These are phyloP conservation scores for Escallonia herrerae DNA, from an alignment of 129 eudicot species.

Conservation along the genomic window DNA sequence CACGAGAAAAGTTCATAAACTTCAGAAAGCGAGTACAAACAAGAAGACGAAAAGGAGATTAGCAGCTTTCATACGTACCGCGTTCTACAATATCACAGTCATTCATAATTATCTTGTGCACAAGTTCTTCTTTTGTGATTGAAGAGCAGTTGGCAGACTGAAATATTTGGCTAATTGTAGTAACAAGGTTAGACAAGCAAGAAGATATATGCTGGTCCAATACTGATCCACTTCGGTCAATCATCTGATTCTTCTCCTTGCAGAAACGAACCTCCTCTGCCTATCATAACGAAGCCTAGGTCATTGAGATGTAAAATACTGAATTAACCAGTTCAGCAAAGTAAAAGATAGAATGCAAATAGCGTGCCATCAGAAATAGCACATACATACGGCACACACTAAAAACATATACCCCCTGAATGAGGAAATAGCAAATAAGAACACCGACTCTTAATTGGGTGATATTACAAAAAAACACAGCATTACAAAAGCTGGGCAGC, in stretches of 20 bases:
- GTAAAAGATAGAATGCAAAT: neutral
- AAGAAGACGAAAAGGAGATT: constrained; percentile 5
- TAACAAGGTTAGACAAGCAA: constrained; percentile 42
- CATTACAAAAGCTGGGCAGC: too few relatives aligned
- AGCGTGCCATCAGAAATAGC: neutral
- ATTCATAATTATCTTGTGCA: constrained; percentile 57
- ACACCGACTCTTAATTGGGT: too few relatives aligned
- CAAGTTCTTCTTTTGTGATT: constrained; percentile 57
- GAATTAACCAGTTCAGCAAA: neutral
- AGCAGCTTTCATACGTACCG: constrained; percentile 26
- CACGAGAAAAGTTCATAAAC: neutral
- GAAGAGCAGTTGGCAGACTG: constrained; percentile 35
- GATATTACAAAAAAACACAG: too few relatives aligned
- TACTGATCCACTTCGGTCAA: constrained; percentile 10
- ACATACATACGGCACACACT: neutral
- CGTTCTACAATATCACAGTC: constrained; percentile 40
- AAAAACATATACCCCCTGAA: neutral
- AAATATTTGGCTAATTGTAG: constrained; percentile 42
- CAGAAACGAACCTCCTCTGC: constrained; percentile 15
- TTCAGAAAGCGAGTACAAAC: neutral
- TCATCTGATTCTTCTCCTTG: constrained; percentile 6
- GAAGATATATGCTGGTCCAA: constrained; percentile 18
- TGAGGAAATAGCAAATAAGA: neutral
- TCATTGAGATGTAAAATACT: constrained; percentile 1
- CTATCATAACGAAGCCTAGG: constrained; percentile 9